phyloP scores from a whole-genome alignment of 2,329 filamentous ascomycete species.

The Fusarium sp. region DNA sequence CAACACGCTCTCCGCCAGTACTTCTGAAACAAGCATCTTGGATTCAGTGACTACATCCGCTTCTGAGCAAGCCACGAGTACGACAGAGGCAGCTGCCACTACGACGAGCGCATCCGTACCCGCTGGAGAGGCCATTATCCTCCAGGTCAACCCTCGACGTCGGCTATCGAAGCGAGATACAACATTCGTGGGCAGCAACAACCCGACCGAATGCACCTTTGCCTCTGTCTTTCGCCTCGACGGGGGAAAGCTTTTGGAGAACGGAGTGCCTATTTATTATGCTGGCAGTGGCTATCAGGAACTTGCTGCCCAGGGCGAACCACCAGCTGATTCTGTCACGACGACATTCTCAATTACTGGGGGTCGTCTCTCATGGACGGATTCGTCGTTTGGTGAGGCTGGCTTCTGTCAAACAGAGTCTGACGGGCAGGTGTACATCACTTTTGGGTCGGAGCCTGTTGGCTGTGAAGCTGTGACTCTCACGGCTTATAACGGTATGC shows the following conservation, averaged over 20 bases:
- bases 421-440: constrained; percentile 10
- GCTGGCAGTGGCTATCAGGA: background rate
- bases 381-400: background rate
- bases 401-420: background rate
- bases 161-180: background rate
- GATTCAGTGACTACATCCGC: background rate
- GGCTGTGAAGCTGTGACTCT: background rate
- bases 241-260: background rate
- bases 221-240: background rate
- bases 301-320: background rate
- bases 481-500: constrained; percentile 4
- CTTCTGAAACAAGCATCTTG: background rate
- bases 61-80: background rate
- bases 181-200: background rate
- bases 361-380: background rate
- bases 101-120: background rate
- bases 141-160: background rate
- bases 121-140: background rate
- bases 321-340: background rate
- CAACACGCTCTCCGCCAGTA: background rate
- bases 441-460: background rate
- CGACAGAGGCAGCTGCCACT: background rate
- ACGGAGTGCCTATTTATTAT: background rate
- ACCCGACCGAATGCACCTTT: background rate
- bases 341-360: background rate